Evolutionary conservation across 1,284 basidiomycete species (phyloP), one percentile per base, ranked within the genome.

Genomic region (Naganishia sp.): DNA sequence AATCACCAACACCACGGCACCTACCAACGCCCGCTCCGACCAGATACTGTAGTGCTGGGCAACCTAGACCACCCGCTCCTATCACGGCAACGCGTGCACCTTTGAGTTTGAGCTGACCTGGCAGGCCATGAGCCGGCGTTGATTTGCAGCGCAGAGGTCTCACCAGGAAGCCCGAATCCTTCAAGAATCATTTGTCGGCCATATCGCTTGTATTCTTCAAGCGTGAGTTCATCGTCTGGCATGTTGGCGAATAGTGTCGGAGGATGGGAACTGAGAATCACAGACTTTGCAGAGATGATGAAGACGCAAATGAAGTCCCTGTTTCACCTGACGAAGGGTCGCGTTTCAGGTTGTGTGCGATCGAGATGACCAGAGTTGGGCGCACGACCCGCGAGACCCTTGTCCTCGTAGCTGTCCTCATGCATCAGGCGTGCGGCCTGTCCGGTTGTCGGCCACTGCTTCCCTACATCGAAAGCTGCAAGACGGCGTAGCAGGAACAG

Each of bases 171-270:
- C 0, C 95, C 95, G 74, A 97, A 89, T 28, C 87, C 88, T 66
- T 92, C 87, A 63, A 98, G 83, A 71, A 99, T 94, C 93, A 99
- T 96, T 76, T 99, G 96, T 51, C 96, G 84, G 28, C 94, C 94
- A 85, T 98, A 99, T 54, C 95, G 85, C 71, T 83, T 82, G 77
- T 96, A 98, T 74, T 98, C 94, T 49, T 80, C 75, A 7, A 82
- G 73, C 7, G 72, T 72, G 49, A 84, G 72, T n/a, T 66, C 57
- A 15, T 47, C 43, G 49, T 39, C 58, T 3, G 42, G 47, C 46
- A 60, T 60, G 51, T 11, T n/a, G 10, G 9, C 3, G 31, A 17
- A 18, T 2, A 2, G 18, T n/a, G 17, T 46, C 3, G 45, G 7
- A 43, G 42, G 45, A 15, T n/a, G 45, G 15, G 18, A 46, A 13